phyloP scores from a whole-genome alignment of 768 basidiomycete genomes.

The Strobilomyces dryophilus region DNA sequence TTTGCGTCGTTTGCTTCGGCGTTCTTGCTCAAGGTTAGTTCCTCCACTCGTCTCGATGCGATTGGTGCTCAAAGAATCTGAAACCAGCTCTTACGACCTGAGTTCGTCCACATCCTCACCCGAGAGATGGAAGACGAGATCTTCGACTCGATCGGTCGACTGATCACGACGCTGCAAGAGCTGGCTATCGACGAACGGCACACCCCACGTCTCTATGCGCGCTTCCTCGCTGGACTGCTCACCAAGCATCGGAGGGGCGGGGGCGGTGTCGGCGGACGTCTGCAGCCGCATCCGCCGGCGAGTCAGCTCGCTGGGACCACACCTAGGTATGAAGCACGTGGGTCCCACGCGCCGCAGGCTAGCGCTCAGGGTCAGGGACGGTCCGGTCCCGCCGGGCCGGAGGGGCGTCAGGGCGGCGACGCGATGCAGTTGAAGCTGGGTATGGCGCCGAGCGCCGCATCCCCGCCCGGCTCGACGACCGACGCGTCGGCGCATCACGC shows the following conservation, averaged over 20 bases:
- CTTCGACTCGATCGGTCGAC: slow-evolving; percentile 63
- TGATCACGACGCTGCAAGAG: slow-evolving; percentile 69
- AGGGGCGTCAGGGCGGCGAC: slow-evolving; percentile 18
- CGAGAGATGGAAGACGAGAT: slow-evolving; percentile 63
- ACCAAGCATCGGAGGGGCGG: slow-evolving; percentile 68
- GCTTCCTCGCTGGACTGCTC: slow-evolving; percentile 72
- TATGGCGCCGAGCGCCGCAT: background rate
- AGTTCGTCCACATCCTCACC: slow-evolving; percentile 59
- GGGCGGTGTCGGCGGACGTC: slow-evolving; percentile 46
- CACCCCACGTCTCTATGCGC: slow-evolving; percentile 74
- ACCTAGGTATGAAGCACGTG: slow-evolving; percentile 20
- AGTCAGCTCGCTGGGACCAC: slow-evolving; percentile 23
- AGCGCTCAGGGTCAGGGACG: too few species aligned
- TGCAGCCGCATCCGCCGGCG: slow-evolving; percentile 48
- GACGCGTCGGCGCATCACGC: too few species aligned
- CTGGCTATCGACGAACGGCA: slow-evolving; percentile 81
- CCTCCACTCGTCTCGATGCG: background rate
- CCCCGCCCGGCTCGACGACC: background rate
- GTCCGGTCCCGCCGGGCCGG: slow-evolving; percentile 1
- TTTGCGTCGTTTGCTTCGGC: slow-evolving; percentile 81
- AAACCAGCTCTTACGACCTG: slow-evolving; percentile 63
- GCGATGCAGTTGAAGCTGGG: slow-evolving; percentile 32
- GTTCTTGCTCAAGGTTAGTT: slow-evolving; percentile 70
- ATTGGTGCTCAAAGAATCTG: background rate
- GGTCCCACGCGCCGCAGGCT: slow-evolving; percentile 2